phyloP scores from a whole-genome alignment of 2,329 filamentous ascomycete genomes.

The Ceratocystis cacaofunesta region DNA sequence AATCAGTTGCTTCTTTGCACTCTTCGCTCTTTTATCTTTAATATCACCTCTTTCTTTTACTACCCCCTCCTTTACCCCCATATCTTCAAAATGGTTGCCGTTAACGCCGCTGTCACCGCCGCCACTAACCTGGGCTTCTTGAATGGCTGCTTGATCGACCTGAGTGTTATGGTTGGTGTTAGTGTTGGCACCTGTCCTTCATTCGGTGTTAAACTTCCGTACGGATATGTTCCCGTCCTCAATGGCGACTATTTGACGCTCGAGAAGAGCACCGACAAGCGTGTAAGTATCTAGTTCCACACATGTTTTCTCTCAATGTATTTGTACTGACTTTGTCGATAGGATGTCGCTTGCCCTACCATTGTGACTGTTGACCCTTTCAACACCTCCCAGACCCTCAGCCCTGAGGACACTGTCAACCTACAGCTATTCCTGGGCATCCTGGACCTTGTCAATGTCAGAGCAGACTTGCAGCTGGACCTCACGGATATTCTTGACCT shows the following conservation, averaged over 20 bases:
- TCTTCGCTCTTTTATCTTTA: background rate
- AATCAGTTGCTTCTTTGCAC: background rate
- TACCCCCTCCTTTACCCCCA: background rate
- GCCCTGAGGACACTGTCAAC: conserved; percentile 6
- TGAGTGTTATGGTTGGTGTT: background rate
- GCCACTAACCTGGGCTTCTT: conserved; percentile 9
- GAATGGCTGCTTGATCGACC: conserved; percentile 13
- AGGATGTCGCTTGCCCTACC: background rate
- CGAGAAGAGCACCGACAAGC: conserved; percentile 6
- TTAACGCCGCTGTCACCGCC: background rate
- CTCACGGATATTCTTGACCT: conserved; percentile 8
- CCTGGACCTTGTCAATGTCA: conserved; percentile 9
- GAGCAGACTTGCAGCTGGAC: conserved; percentile 9
- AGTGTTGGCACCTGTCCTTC: conserved; percentile 6
- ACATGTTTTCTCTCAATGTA: no score
- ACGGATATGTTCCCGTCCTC: background rate
- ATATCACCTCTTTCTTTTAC: background rate
- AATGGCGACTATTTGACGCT: background rate
- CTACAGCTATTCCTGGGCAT: conserved; percentile 12
- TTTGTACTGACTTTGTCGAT: background rate
- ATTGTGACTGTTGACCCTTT: conserved; percentile 14
- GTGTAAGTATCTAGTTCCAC: conserved; percentile 8
- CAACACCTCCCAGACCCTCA: conserved; percentile 4
- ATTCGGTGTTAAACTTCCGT: background rate
- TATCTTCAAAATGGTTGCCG: conserved; percentile 16